Conservation (phyloP, 805 yeast species). For the Nakazawaea ambrosiae region DNA sequence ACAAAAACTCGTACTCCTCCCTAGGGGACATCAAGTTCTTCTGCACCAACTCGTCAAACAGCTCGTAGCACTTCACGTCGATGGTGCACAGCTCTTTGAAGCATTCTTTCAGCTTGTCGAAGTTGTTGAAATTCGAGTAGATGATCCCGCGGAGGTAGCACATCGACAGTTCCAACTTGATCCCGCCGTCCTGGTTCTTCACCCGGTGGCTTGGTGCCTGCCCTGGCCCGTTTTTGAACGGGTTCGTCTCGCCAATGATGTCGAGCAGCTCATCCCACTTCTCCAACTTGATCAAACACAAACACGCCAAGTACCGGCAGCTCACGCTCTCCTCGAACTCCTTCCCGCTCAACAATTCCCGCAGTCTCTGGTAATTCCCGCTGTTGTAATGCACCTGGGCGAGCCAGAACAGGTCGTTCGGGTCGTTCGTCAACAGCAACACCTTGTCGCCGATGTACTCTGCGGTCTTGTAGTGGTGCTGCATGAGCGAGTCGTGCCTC, state of each 20-base stretch:
- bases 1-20: conserved; percentile 80
- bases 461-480: conserved; percentile 86
- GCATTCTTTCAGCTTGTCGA: conserved; percentile 80
- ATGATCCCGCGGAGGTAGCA: conserved; percentile 80
- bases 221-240: conserved; percentile 37
- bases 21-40: conserved; percentile 72
- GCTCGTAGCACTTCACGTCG: conserved; percentile 91
- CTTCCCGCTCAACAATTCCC: conserved; percentile 54
- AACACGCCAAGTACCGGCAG: conserved; percentile 76
- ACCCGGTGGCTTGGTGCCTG: conserved; percentile 16
- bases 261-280: conserved; percentile 87
- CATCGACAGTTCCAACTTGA: conserved; percentile 80
- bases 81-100: conserved; percentile 80
- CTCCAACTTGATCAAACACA: conserved; percentile 64
- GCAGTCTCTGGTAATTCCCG: conserved; percentile 74
- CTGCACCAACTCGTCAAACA: conserved; percentile 70
- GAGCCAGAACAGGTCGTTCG: conserved; percentile 93
- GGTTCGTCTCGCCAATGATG: conserved; percentile 75
- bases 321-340: conserved; percentile 56
- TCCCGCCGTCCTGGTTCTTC: conserved; percentile 68
- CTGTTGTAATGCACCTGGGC: conserved; percentile 81
- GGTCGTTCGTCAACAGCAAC: conserved; percentile 72
- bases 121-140: conserved; percentile 75
- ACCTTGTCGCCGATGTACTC: conserved; percentile 90
- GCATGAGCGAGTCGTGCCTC: conserved; percentile 91